A percentile compares a stretch with the other conserved stretches of the same genome.
Conservation (phyloP, 208 protist species). For the Acanthamoeba castellanii region DNA sequence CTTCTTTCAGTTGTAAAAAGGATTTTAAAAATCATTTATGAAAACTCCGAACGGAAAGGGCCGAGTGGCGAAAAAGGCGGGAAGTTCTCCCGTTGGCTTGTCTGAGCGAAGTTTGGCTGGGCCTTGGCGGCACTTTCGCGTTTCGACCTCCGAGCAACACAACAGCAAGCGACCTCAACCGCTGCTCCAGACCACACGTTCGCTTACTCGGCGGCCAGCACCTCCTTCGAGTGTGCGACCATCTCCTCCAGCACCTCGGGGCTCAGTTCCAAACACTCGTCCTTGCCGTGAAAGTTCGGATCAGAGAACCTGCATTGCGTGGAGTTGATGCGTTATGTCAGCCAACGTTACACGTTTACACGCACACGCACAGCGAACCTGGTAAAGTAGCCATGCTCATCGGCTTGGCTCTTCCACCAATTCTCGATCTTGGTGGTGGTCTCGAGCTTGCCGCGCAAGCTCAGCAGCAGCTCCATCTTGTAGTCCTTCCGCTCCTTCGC, state of each 20-base stretch:
- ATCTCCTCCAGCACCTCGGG: conserved; percentile 54
- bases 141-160: too few species aligned
- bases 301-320: conserved; percentile 8
- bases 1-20: neutral
- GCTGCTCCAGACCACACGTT: too few species aligned
- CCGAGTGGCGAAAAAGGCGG: too few species aligned
- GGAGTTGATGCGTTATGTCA: neutral
- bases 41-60: neutral
- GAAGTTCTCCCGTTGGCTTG: neutral
- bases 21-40: neutral
- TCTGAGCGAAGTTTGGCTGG: neutral
- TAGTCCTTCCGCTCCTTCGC: conserved; percentile 33
- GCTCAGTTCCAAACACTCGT: conserved; percentile 48
- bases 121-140: neutral
- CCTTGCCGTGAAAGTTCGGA: conserved; percentile 53
- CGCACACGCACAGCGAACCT: neutral
- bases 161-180: too few species aligned
- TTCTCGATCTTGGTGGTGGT: conserved; percentile 65
- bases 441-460: conserved; percentile 34
- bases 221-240: conserved; percentile 11
- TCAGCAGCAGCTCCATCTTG: conserved; percentile 61
- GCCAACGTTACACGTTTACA: neutral
- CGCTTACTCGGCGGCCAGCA: neutral
- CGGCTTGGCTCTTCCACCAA: conserved; percentile 64
- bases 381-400: conserved; percentile 13